Conservation (phyloP, 306 rosid species). For the Rosa chinensis region DNA sequence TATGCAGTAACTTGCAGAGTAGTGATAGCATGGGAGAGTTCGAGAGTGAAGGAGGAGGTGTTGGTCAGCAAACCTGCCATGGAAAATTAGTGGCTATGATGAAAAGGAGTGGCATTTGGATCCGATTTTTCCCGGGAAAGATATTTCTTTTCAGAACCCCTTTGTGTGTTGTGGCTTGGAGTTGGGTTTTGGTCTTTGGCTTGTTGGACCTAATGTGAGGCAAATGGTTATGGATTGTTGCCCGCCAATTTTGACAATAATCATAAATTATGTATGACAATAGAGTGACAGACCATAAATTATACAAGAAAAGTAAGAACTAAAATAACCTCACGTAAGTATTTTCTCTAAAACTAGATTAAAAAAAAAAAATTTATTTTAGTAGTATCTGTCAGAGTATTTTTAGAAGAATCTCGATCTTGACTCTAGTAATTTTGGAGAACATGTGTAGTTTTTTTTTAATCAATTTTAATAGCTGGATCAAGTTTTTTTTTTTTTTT, state of each 20-base stretch:
- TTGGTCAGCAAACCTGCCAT: constrained; percentile 11
- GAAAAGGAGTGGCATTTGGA: background rate
- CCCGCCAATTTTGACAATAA: background rate
- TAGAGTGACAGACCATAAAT: background rate
- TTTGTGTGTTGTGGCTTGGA: background rate
- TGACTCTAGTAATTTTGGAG: no score
- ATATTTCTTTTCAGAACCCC: background rate
- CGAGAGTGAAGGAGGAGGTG: background rate
- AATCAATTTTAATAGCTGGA: no score
- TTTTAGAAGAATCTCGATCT: no score
- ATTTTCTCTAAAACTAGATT: no score
- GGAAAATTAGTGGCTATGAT: constrained; percentile 32
- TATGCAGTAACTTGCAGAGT: background rate
- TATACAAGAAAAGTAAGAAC: no score
- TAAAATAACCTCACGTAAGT: no score
- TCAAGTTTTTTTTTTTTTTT: no score
- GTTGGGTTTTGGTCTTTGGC: background rate
- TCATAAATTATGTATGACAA: background rate
- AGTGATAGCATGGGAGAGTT: background rate
- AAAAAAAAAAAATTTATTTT: no score
- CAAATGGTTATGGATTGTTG: background rate
- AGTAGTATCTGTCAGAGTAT: no score
- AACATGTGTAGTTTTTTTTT: no score
- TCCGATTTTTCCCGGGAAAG: constrained; percentile 24
- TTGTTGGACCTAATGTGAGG: background rate